Base-by-base conservation (phyloP, 345 rosid species). In the Conringia planisiliqua region DNA sequence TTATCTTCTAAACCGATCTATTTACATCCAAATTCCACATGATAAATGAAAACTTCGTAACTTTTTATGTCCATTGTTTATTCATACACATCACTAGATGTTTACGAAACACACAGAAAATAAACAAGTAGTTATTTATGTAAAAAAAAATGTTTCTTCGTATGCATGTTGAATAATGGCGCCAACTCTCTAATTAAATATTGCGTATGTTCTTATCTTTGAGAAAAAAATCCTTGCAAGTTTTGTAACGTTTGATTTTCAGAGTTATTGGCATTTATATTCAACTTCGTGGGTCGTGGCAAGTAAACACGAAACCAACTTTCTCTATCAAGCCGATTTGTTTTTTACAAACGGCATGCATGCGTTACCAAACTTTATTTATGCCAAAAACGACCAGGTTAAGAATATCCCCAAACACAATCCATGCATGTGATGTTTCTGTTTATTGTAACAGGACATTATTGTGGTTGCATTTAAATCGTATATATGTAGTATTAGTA, bases 291-390 rank as follows among this genome's bases (percentile, higher is more conserved):
- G 57, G 32, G 2, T 52, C 16, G 32, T 24, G 57, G 32, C 57
- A 24, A 51, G 32, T 54, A 27, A 27, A 8, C 22, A 29, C 17
- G 58, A 56, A 54, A 44, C 76, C 33, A 72, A 13, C 52, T 72
- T 48, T 48, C 60, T 48, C 30, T 3, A 47, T 36, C 29, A 48
- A 38, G 20, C 29, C 10, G 39, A 59, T 59, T 59, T 59, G 48
- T 59, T 58, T 58, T 56, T 66, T 14, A 58, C 54, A 20, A 59
- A 47, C 26, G 46, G 5, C 66, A 35, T 50, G 51, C 76, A 27
- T 13, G 18, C 59, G 76, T 72, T 62, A 72, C 76, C 39, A 61
- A 71, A 50, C 40, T 62, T 50, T 38, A 27, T 17, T 50, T 59
- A 22, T 59, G 48, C 57, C 56, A 20, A 35, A 43, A 56, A 56